These are phyloP conservation scores for Akanthomyces dipterigenus DNA, from an alignment of 2,329 filamentous ascomycete species.

Conservation along the genomic window DNA sequence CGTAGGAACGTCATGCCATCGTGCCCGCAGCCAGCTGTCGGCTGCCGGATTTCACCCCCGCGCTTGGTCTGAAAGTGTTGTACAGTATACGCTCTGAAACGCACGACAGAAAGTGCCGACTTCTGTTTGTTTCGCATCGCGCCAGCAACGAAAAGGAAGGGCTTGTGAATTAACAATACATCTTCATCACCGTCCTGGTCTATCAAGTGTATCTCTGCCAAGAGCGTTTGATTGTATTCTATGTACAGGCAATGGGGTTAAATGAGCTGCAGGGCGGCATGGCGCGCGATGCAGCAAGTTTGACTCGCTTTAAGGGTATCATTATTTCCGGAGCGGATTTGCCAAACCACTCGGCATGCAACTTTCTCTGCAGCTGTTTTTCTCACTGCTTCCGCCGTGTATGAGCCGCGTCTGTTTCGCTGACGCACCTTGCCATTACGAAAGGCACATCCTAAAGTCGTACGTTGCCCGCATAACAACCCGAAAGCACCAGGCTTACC, in stretches of 20 bases:
- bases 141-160: no score
- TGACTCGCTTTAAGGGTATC: background rate
- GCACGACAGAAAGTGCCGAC: no score
- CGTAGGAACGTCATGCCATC: no score
- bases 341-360: background rate
- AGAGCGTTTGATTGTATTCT: background rate
- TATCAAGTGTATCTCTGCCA: background rate
- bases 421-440: background rate
- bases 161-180: no score
- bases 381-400: background rate
- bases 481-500: no score
- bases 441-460: background rate
- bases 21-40: no score
- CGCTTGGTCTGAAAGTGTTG: no score
- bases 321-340: background rate
- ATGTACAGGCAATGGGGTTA: background rate
- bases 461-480: background rate
- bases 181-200: no score
- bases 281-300: background rate
- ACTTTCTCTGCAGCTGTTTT: background rate
- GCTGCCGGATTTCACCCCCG: no score
- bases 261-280: background rate
- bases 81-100: no score
- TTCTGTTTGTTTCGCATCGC: no score
- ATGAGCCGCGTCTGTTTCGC: background rate